Base-by-base conservation (phyloP, 106 monocot genomes). In the Gastrodia elata region DNA sequence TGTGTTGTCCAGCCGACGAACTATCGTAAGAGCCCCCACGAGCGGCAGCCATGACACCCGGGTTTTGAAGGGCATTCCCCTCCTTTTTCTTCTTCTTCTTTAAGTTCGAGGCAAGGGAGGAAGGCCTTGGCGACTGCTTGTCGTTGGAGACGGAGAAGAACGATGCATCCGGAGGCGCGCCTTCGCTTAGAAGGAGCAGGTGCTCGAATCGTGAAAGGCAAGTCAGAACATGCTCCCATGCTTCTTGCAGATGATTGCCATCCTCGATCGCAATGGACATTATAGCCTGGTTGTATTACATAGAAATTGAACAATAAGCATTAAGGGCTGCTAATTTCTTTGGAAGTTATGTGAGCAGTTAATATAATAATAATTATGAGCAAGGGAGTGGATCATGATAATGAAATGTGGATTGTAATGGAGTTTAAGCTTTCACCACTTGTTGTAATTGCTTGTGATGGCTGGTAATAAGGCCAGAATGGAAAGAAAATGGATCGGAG, bases 21-120 rank as follows among this genome's bases (percentile, higher is more conserved):
- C 98, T 98, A 65, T 98, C 98, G 76, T 98, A 98, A 73, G 98
- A 97, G 55, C 97, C 93, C 28, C 97, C 97, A 39, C 92, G 84
- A 73, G 93, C 83, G 81, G 81, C 90, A 80, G 97, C 93, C 83
- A 91, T 85, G 33, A 97, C 88, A 22, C 93, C 87, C 71, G 93
- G 88, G 85, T 86, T 93, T 81, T 97, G 97, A 80, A 97, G 88
- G 75, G 91, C 82, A 87, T 92, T 87, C 39, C 75, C 73, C 75
- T 92, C 92, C 72, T 80, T 89, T 79, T 92, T 87, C 39, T 73
- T 71, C 75, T 92, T 96, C 72, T 80, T 89, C 81, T 87, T 93
- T 38, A 71, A 72, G 32, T 84, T 73, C 67, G 88, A 56, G 57
- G 68, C 68, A 8, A 59, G 32, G n/a, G 77, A 74, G 46, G 81